Evolutionary conservation across 306 rosid genomes (phyloP).

Genomic region (Fragaria iinumae): DNA sequence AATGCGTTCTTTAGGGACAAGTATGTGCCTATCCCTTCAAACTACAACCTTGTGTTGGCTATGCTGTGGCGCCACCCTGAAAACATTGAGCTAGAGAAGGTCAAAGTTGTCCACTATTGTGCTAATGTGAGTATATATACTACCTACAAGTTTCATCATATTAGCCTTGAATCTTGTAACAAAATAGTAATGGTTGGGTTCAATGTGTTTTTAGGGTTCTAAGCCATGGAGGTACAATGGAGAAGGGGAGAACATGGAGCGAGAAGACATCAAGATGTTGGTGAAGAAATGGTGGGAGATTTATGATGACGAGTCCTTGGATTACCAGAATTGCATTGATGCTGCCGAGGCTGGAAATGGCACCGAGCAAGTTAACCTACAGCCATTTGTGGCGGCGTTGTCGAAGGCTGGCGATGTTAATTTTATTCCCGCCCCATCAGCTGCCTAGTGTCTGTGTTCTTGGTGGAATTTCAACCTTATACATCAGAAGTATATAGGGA

Average conservation of each 20-base stretch:
- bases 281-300: constrained; percentile 83
- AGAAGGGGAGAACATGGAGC: constrained; percentile 69
- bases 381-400: constrained; percentile 19
- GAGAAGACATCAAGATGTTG: constrained; percentile 73
- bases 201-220: constrained; percentile 49
- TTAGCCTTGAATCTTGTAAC: not conserved
- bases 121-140: constrained; percentile 56
- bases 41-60: constrained; percentile 74
- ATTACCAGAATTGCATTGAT: constrained; percentile 25
- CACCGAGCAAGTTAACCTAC: not conserved
- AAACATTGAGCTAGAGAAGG: constrained; percentile 55
- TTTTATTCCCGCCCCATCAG: constrained; percentile 42
- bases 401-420: constrained; percentile 25
- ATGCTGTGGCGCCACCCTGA: constrained; percentile 88
- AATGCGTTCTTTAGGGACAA: constrained; percentile 62
- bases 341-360: constrained; percentile 1
- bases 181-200: not conserved
- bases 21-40: constrained; percentile 55
- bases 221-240: constrained; percentile 95
- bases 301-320: constrained; percentile 64
- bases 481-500: constrained; percentile 5
- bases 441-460: constrained; percentile 35
- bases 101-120: constrained; percentile 80
- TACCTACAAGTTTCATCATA: not conserved
- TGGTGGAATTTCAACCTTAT: not conserved